Evolutionary conservation across 2,329 filamentous ascomycete genomes (phyloP).

Genomic region (Aspergillus uvarum): DNA sequence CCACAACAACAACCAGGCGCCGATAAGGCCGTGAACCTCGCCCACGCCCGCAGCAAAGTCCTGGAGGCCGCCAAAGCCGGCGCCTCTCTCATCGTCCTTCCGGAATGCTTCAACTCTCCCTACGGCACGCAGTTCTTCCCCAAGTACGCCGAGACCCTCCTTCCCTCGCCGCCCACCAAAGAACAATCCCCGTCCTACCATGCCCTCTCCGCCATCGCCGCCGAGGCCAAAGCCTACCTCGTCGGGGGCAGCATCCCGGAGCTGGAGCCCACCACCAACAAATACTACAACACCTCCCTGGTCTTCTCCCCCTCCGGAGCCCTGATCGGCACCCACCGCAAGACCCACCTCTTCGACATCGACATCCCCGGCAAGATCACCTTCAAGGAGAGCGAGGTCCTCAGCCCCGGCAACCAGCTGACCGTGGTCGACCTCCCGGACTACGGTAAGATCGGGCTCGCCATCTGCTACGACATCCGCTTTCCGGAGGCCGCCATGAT

Average conservation of each 20-base stretch:
- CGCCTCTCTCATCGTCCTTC: slow-evolving; percentile 84
- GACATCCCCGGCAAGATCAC: slow-evolving; percentile 92
- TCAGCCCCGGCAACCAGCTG: slow-evolving; percentile 79
- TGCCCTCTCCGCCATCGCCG: slow-evolving; percentile 75
- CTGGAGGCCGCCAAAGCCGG: slow-evolving; percentile 73
- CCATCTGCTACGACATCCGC: slow-evolving; percentile 96
- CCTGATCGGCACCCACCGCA: slow-evolving; percentile 86
- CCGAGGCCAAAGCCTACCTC: slow-evolving; percentile 75
- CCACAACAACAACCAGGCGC: slow-evolving; percentile 49
- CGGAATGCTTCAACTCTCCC: slow-evolving; percentile 98
- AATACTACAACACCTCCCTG: slow-evolving; percentile 87
- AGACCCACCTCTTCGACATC: slow-evolving; percentile 96
- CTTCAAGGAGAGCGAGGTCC: slow-evolving; percentile 86
- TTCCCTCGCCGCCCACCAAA: slow-evolving; percentile 69
- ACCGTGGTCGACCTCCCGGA: slow-evolving; percentile 84
- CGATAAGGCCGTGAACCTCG: slow-evolving; percentile 83
- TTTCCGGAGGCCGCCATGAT: slow-evolving; percentile 93
- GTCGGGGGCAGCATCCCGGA: slow-evolving; percentile 94
- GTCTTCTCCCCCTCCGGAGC: slow-evolving; percentile 75
- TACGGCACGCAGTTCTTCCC: slow-evolving; percentile 92
- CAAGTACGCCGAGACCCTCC: slow-evolving; percentile 85
- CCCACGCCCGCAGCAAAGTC: slow-evolving; percentile 76
- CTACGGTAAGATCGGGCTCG: slow-evolving; percentile 82
- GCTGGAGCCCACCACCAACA: slow-evolving; percentile 62
- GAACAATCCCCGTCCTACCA: slow-evolving; percentile 80